phyloP scores from a whole-genome alignment of 1,139 yeast species.

The Blastobotrys raffinosifermentans region DNA sequence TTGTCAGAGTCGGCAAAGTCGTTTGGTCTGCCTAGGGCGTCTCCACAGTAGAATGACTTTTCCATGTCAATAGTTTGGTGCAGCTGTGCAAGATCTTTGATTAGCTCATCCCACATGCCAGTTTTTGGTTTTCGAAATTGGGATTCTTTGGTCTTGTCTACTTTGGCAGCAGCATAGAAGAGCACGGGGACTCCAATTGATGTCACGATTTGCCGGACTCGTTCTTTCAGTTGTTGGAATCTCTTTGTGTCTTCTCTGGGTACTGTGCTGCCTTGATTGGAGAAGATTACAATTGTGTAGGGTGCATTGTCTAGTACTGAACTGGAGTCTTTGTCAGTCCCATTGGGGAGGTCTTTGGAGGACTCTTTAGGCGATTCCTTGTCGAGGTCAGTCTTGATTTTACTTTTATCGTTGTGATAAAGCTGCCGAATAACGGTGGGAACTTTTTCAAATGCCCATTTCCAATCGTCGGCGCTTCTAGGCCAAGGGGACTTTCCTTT shows the following conservation, averaged over 20 bases:
- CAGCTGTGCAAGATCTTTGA: slow-evolving; percentile 30
- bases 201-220: slow-evolving; percentile 39
- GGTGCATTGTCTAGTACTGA: too few relatives aligned
- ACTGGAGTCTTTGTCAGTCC: too few relatives aligned
- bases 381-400: too few relatives aligned
- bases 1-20: slow-evolving; percentile 80
- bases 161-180: slow-evolving; percentile 50
- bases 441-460: slow-evolving; percentile 40
- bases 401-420: too few relatives aligned
- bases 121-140: slow-evolving; percentile 63
- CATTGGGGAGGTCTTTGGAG: too few relatives aligned
- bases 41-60: slow-evolving; percentile 75
- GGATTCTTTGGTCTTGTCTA: slow-evolving; percentile 18
- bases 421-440: slow-evolving; percentile 9
- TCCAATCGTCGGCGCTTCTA: slow-evolving; percentile 61
- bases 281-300: slow-evolving; percentile 57
- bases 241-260: slow-evolving; percentile 46
- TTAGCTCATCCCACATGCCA: slow-evolving; percentile 63
- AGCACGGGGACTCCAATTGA: slow-evolving; percentile 36
- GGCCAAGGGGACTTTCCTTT: slow-evolving; percentile 55
- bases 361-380: too few relatives aligned
- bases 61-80: slow-evolving; percentile 34
- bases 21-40: slow-evolving; percentile 79
- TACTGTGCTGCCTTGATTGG: slow-evolving; percentile 76
- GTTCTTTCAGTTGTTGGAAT: slow-evolving; percentile 41